These are phyloP conservation scores for Hypoxylon sp. DNA, from an alignment of 2,329 filamentous ascomycete genomes.

Conservation along the genomic window DNA sequence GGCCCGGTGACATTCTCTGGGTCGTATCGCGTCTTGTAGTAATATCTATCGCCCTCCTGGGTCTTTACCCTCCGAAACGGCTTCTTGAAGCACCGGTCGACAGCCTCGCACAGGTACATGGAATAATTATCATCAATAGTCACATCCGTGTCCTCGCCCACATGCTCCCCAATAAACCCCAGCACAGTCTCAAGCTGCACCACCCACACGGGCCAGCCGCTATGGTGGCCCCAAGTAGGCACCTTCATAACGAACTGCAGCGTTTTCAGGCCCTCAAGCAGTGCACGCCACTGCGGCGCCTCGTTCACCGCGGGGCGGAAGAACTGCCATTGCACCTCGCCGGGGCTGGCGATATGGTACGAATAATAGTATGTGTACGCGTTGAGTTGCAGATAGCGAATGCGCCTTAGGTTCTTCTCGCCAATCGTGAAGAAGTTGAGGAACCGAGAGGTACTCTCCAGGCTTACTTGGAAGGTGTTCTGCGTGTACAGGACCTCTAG, in stretches of 20 bases:
- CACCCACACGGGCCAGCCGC: constrained; percentile 29
- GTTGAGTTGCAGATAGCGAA: constrained; percentile 13
- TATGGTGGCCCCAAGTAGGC: constrained; percentile 20
- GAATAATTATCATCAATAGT: constrained; percentile 38
- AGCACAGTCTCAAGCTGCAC: constrained; percentile 28
- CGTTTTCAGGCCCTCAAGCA: constrained; percentile 12
- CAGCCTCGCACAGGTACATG: constrained; percentile 35
- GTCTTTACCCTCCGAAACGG: constrained; percentile 24
- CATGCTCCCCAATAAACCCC: constrained; percentile 25
- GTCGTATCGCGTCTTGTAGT: constrained; percentile 28
- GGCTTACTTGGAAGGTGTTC: constrained; percentile 25
- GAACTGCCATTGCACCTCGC: constrained; percentile 29
- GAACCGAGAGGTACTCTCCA: constrained; percentile 21
- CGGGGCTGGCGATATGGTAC: constrained; percentile 11
- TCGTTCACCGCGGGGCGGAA: constrained; percentile 23
- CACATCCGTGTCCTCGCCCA: constrained; percentile 28
- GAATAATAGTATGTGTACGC: constrained; percentile 17
- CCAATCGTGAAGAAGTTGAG: constrained; percentile 31
- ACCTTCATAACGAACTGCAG: constrained; percentile 18
- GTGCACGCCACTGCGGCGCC: constrained; percentile 12
- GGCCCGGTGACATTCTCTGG: constrained; percentile 32
- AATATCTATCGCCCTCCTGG: constrained; percentile 29
- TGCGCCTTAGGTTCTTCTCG: constrained; percentile 25
- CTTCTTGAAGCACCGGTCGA: constrained; percentile 35
- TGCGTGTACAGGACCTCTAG: constrained; percentile 28